Evolutionary conservation across 306 rosid genomes (phyloP).

Genomic region (Vicia sativa): DNA sequence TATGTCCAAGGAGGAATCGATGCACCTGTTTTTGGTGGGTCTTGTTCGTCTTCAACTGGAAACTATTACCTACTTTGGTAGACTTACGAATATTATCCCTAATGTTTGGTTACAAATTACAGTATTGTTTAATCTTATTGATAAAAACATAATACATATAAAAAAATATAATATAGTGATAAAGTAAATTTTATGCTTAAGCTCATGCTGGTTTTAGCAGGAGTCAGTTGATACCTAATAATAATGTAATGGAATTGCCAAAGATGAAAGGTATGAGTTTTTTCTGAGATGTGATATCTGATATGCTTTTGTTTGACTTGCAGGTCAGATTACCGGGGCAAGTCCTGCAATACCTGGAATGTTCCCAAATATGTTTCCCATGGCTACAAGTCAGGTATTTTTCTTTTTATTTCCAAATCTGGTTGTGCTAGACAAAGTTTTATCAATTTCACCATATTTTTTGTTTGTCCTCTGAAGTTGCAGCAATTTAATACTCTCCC

Average conservation of each 20-base stretch:
- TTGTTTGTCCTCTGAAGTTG: conserved; percentile 38
- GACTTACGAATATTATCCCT: conserved; percentile 75
- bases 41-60: conserved; percentile 97
- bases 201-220: conserved; percentile 43
- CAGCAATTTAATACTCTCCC: conserved; percentile 88
- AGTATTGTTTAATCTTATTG: conserved; percentile 48
- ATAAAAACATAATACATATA: conserved; percentile 5
- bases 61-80: conserved; percentile 89
- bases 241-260: conserved; percentile 19
- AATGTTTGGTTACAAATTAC: conserved; percentile 51
- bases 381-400: conserved; percentile 83
- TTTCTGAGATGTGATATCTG: conserved; percentile 38
- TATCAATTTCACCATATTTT: conserved; percentile 19
- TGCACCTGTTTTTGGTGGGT: conserved; percentile 98
- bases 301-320: conserved; percentile 53
- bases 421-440: conserved; percentile 3
- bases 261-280: conserved; percentile 29
- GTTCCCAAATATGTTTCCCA: conserved; percentile 88
- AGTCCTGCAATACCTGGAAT: conserved; percentile 85
- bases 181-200: conserved; percentile 47
- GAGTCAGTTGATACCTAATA: conserved; percentile 42
- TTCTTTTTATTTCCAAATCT: conserved; percentile 8
- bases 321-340: conserved; percentile 91
- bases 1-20: conserved; percentile 93
- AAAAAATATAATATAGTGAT: conserved; percentile 18